Evolutionary conservation across 2,329 filamentous ascomycete genomes (phyloP), one percentile per base, ranked within the genome.

Genomic region (Ophiostoma triangulosporum): DNA sequence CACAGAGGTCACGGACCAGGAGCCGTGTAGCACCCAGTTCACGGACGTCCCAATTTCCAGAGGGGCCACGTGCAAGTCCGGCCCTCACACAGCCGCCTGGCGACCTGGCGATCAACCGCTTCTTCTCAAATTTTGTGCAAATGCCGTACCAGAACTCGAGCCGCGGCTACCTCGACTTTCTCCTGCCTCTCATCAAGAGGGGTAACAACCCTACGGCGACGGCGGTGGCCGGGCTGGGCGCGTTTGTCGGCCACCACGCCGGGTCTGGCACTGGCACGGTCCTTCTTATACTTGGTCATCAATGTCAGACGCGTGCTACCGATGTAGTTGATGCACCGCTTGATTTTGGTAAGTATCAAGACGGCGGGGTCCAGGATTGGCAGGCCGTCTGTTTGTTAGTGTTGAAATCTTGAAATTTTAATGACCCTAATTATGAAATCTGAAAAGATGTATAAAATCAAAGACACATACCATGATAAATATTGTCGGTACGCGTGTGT

Each of bases 71-170:
- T 11, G 35, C 6, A 29, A 7, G 35, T 17, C 64, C 66, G 4
- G 62, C 62, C n/a, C 64, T 77, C 17, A 67, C 68, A 46, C 59
- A 77, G 12, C 70, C 77, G 2, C 60, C 77, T 1, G 75, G 80
- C 20, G 70, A 78, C 56, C 72, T 76, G 57, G 79, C 79, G 1
- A 69, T 71, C 11, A 80, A 77, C 59, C 76, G 78, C 60, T 83
- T 83, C 60, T 64, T 81, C 15, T 69, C 77, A 53, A 81, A 83
- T 62, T 83, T 76, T 61, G 72, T 83, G 50, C 67, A 81, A 12
- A 59, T 77, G 9, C 76, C 79, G 20, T 66, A 73, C 22, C n/a
- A n/a, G 4, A 73, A 72, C n/a, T 69, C 65, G 33, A 71, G 71
- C 2, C 65, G 75, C 20, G 80, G 79, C 0, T 80, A 76, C 60